Evolutionary conservation across 352 stramenopile species (phyloP).

Genomic region (Phytophthora lateralis): DNA sequence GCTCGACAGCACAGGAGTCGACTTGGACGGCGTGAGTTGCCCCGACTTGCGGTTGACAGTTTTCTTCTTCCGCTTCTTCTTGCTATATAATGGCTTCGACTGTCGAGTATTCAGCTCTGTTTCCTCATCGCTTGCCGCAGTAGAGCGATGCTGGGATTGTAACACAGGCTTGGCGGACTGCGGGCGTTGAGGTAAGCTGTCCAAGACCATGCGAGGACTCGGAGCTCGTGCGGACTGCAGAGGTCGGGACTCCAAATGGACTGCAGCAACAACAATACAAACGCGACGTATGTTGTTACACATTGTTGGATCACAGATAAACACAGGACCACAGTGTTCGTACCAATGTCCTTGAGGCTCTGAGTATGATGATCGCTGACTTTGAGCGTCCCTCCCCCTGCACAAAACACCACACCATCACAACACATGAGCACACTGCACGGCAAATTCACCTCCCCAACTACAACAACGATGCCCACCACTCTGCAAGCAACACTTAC

Average conservation of each 20-base stretch:
- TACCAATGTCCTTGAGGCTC: slow-evolving; percentile 8
- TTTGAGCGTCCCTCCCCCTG: neutral
- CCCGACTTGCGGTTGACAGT: slow-evolving; percentile 1
- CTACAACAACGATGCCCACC: neutral
- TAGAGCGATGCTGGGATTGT: slow-evolving; percentile 20
- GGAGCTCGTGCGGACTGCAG: slow-evolving; percentile 33
- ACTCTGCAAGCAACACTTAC: slow-evolving; percentile 7
- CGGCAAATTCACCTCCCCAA: neutral
- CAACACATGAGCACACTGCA: neutral
- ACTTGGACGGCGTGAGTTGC: slow-evolving; percentile 17
- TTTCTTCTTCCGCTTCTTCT: slow-evolving; percentile 25
- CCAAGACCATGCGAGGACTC: neutral
- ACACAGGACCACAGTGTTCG: neutral
- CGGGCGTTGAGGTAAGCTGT: slow-evolving; percentile 33
- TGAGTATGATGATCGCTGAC: neutral
- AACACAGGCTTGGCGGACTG: slow-evolving; percentile 57
- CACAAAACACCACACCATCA: neutral
- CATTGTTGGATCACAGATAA: neutral
- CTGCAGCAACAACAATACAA: slow-evolving; percentile 4
- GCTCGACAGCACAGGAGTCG: slow-evolving; percentile 16
- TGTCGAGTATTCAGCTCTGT: slow-evolving; percentile 13
- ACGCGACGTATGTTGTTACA: neutral
- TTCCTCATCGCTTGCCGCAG: slow-evolving; percentile 12
- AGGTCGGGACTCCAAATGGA: slow-evolving; percentile 17
- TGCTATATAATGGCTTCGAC: slow-evolving; percentile 23